phyloP scores from a whole-genome alignment of 2,329 filamentous ascomycete species.

The Epicoccum sorghinum region DNA sequence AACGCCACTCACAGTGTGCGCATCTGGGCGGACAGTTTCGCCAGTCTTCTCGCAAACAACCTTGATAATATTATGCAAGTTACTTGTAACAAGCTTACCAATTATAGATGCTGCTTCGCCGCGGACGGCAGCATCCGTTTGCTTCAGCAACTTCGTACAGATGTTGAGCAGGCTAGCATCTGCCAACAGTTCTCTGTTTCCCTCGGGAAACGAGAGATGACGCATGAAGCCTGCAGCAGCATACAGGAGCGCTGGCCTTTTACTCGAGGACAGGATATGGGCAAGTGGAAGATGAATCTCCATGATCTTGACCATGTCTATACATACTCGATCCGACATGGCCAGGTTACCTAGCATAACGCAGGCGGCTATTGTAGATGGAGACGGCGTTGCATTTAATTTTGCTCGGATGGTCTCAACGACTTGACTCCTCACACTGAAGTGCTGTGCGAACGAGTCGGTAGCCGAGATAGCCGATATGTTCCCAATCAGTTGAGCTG shows the following conservation, averaged over 20 bases:
- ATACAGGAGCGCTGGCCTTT: conserved; percentile 41
- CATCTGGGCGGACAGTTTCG: conserved; percentile 17
- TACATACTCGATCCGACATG: conserved; percentile 43
- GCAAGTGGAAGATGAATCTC: conserved; percentile 39
- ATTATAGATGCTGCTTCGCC: conserved; percentile 45
- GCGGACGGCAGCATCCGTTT: conserved; percentile 39
- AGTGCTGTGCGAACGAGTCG: conserved; percentile 39
- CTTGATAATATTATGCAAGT: conserved; percentile 39
- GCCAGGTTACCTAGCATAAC: conserved; percentile 49
- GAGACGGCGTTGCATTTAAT: conserved; percentile 26
- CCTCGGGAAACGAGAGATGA: conserved; percentile 45
- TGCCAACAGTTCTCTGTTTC: conserved; percentile 37
- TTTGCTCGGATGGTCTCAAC: conserved; percentile 37
- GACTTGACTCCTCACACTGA: conserved; percentile 34
- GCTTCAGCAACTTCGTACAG: conserved; percentile 37
- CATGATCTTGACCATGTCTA: conserved; percentile 44
- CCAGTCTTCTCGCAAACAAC: conserved; percentile 33
- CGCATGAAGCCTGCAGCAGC: conserved; percentile 46
- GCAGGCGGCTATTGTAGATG: conserved; percentile 43
- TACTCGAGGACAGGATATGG: conserved; percentile 31
- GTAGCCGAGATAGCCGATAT: conserved; percentile 43
- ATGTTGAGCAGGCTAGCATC: conserved; percentile 40
- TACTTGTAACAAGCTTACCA: conserved; percentile 41
- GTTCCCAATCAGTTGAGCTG: conserved; percentile 40
- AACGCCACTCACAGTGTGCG: conserved; percentile 17